These are phyloP conservation scores for Venustampulla echinocandica DNA, from an alignment of 495 filamentous ascomycete genomes.

Conservation along the genomic window DNA sequence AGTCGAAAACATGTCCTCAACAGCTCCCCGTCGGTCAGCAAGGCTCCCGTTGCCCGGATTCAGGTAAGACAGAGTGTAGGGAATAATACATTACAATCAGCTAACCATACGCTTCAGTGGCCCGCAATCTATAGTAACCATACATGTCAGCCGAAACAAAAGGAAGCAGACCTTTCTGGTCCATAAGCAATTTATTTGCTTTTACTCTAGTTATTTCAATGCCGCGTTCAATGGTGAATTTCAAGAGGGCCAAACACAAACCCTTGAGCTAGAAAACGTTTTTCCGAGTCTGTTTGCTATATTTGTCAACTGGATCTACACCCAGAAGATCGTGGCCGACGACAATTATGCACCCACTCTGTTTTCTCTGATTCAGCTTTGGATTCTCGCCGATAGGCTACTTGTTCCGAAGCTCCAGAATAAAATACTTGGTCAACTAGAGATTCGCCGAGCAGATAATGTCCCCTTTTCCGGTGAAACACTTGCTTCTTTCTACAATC, in stretches of 20 bases:
- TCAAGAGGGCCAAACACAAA: background rate
- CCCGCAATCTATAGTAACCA: background rate
- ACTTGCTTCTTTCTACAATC: background rate
- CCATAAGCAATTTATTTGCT: background rate
- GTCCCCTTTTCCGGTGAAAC: no score
- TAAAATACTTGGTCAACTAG: background rate
- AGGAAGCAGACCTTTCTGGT: background rate
- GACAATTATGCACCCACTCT: background rate
- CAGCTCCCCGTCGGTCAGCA: no score
- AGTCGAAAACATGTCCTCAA: no score
- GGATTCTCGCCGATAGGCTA: background rate
- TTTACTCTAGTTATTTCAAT: background rate
- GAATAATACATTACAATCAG: no score
- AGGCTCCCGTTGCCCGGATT: no score
- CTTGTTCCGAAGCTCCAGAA: conserved; percentile 3
- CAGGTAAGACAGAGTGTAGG: no score
- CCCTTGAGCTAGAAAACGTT: background rate
- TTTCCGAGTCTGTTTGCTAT: background rate
- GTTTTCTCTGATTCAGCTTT: background rate
- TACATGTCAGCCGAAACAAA: background rate
- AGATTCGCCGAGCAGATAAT: conserved; percentile 2
- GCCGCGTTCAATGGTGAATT: background rate
- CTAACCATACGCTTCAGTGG: background rate
- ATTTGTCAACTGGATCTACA: conserved; percentile 1
- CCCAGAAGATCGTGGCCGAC: background rate